Base-by-base conservation (phyloP, 257 asterid genomes). In the Plectranthus barbatus region DNA sequence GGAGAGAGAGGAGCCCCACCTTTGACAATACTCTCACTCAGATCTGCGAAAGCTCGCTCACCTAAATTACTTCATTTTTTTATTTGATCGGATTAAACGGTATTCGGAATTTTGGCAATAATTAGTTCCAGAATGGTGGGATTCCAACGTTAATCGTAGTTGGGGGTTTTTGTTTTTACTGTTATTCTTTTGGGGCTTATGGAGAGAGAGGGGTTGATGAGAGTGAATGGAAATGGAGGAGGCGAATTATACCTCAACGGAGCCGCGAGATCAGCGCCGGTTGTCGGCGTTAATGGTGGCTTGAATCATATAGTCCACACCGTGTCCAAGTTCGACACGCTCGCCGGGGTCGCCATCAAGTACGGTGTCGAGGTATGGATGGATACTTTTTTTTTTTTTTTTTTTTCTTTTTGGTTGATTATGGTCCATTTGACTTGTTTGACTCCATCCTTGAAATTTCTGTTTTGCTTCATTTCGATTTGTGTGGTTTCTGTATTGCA, bases 281-380 rank as follows among this genome's bases (percentile, higher is more conserved):
- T 39, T 67, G 76, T 62, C 18, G 83, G 79, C 34, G 75, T 36
- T 39, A 55, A 59, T 17, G 84, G 72, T 34, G 81, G 78, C n/a
- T 51, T 54, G 17, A 77, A 73, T 70, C 70, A 52, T 68, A 81
- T 87, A 33, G 61, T 71, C 9, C 97, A 90, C 71, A 63, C 79
- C 15, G 87, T 90, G 66, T 81, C 95, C 42, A 90, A 81, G 61
- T 84, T 81, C 70, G 97, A 90, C 64, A 90, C 97, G 4, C 83
- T 90, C 20, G 95, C 94, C 40, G 97, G 97, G 33, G 88, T 90
- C 61, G 95, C 97, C 41, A 90, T 90, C 75, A 87, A 82, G 72
- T 90, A 86, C 62, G 95, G 97, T 19, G 95, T 90, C 44, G 97
- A 90, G 94, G 97, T 90, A 74, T 41, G 5, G 37, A 51, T 48